Conservation (phyloP, 108 stramenopile species). For the Fragilariopsis cylindrus region DNA sequence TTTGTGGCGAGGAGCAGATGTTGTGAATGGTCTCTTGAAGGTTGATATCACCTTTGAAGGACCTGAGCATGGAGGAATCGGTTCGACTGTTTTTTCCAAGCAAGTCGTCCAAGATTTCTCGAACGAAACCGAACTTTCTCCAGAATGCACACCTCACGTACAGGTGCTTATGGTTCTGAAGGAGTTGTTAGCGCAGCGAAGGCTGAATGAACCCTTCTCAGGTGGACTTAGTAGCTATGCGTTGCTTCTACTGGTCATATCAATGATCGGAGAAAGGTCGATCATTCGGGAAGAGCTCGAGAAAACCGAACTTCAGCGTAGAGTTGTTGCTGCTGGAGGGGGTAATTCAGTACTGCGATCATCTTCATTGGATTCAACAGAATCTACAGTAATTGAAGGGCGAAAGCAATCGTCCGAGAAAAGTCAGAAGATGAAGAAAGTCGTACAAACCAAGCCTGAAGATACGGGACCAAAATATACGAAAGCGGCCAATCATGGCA, state of each 20-base stretch:
- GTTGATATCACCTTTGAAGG: constrained; percentile 96
- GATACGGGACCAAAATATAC: neutral
- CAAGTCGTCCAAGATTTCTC: constrained; percentile 76
- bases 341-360: constrained; percentile 23
- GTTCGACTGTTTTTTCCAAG: constrained; percentile 81
- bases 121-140: constrained; percentile 57
- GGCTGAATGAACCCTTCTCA: constrained; percentile 93
- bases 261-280: constrained; percentile 75
- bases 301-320: constrained; percentile 64
- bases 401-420: neutral
- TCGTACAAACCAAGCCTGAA: constrained; percentile 3
- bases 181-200: constrained; percentile 85
- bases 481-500: neutral
- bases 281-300: constrained; percentile 76
- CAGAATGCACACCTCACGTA: constrained; percentile 74
- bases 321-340: constrained; percentile 47
- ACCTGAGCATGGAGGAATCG: constrained; percentile 91
- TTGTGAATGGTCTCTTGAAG: constrained; percentile 80
- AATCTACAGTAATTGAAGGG: neutral
- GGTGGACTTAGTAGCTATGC: constrained; percentile 95
- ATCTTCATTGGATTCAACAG: neutral
- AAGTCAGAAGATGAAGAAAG: neutral
- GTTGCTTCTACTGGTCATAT: constrained; percentile 84
- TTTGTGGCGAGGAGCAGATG: constrained; percentile 87
- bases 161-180: constrained; percentile 88